Evolutionary conservation across 208 protist species (phyloP).

Genomic region (Trypanosoma avium): DNA sequence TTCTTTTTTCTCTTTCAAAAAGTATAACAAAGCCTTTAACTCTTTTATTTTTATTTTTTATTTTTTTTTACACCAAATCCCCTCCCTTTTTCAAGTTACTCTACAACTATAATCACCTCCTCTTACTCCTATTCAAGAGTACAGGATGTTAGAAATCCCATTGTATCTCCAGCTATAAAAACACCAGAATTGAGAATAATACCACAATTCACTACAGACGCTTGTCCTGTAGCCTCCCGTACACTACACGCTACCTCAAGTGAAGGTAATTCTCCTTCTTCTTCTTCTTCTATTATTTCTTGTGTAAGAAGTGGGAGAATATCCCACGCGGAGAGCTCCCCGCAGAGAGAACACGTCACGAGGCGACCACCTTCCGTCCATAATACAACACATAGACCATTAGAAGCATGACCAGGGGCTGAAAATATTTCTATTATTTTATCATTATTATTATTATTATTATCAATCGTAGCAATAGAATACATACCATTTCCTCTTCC

Average conservation of each 20-base stretch:
- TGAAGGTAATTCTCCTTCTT: constrained; percentile 43
- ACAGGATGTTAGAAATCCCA: constrained; percentile 33
- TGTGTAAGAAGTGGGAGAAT: constrained; percentile 26
- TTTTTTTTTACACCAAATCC: too few species aligned
- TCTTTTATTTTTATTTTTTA: too few species aligned
- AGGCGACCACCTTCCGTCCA: constrained; percentile 40
- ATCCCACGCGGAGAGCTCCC: constrained; percentile 74
- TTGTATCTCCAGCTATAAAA: constrained; percentile 35
- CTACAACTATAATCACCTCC: too few species aligned
- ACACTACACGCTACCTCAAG: constrained; percentile 45
- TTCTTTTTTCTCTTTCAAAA: too few species aligned
- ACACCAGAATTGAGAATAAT: constrained; percentile 6
- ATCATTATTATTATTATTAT: neutral
- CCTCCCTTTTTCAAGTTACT: too few species aligned
- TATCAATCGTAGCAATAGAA: constrained; percentile 26
- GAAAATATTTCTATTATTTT: constrained; percentile 31
- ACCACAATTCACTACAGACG: constrained; percentile 47
- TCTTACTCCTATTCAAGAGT: neutral
- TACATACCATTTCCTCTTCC: constrained; percentile 72
- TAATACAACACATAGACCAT: constrained; percentile 59
- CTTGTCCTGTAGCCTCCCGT: constrained; percentile 38
- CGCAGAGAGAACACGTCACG: constrained; percentile 71
- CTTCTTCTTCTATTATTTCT: constrained; percentile 30
- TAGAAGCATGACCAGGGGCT: constrained; percentile 61
- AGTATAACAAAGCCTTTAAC: too few species aligned